Conservation (phyloP, 345 rosid species). For the Cardamine occulta region DNA sequence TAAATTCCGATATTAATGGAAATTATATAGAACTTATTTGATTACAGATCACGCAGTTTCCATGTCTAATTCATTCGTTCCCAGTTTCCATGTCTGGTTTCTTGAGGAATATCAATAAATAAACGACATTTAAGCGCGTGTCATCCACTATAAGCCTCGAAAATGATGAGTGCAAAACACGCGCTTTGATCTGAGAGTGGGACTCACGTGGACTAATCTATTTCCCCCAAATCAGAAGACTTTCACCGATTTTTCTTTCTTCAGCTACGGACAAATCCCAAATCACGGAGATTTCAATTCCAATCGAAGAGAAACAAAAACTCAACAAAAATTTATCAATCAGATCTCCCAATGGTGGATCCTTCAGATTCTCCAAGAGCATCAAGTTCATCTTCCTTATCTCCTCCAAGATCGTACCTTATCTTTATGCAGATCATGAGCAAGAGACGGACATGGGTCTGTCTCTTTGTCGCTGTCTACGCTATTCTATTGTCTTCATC, state of each 20-base stretch:
- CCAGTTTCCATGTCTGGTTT: slow-evolving; percentile 10
- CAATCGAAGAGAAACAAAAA: background rate
- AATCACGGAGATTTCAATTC: slow-evolving; percentile 38
- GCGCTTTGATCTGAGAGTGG: slow-evolving; percentile 33
- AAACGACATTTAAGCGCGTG: slow-evolving; percentile 37
- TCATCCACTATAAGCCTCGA: background rate
- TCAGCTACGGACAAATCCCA: slow-evolving; percentile 35
- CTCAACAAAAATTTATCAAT: background rate
- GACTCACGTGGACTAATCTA: slow-evolving; percentile 29
- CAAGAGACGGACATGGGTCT: slow-evolving; percentile 95
- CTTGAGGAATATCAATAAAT: background rate
- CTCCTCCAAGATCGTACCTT: slow-evolving; percentile 53
- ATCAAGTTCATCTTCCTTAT: slow-evolving; percentile 29
- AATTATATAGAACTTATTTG: background rate
- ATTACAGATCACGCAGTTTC: slow-evolving; percentile 27
- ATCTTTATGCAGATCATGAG: slow-evolving; percentile 74
- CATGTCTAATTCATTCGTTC: slow-evolving; percentile 19
- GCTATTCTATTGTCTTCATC: slow-evolving; percentile 67
- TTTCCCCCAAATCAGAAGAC: slow-evolving; percentile 40
- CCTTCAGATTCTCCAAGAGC: slow-evolving; percentile 34
- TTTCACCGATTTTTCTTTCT: background rate
- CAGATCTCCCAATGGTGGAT: slow-evolving; percentile 36
- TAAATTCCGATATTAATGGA: background rate
- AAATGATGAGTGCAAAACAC: slow-evolving; percentile 12
- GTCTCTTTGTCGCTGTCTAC: slow-evolving; percentile 77